These are phyloP conservation scores for Adenanthera pavonina DNA, from an alignment of 306 rosid genomes.

Conservation along the genomic window DNA sequence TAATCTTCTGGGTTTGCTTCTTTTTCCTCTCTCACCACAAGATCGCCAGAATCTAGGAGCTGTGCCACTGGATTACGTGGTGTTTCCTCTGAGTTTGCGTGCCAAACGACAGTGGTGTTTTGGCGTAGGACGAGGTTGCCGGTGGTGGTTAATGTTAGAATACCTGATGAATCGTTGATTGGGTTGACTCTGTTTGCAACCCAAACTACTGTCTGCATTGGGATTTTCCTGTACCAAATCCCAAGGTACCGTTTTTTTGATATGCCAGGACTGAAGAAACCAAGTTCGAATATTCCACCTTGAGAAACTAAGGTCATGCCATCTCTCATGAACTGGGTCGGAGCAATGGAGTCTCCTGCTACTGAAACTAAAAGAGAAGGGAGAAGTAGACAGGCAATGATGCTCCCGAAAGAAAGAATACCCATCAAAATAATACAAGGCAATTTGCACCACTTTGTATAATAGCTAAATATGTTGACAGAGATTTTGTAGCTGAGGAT, in stretches of 20 bases:
- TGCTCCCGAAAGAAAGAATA: not conserved
- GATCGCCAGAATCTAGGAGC: conserved; percentile 44
- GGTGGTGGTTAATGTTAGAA: not conserved
- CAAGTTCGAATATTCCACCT: conserved; percentile 46
- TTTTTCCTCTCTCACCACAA: conserved; percentile 33
- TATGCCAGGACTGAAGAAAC: conserved; percentile 58
- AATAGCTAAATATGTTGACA: not conserved
- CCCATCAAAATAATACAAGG: not conserved
- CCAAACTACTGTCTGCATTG: conserved; percentile 49
- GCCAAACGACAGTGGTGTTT: conserved; percentile 31
- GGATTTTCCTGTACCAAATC: conserved; percentile 53
- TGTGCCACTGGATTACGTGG: conserved; percentile 28
- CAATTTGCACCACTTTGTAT: not conserved
- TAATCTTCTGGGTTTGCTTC: not conserved
- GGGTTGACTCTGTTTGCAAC: conserved; percentile 60
- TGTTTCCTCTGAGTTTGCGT: not conserved
- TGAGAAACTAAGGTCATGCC: conserved; percentile 42
- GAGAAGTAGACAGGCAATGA: not conserved
- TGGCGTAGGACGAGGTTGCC: conserved; percentile 48
- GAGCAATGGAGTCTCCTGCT: conserved; percentile 38
- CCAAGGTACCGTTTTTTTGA: conserved; percentile 53
- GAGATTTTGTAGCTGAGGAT: not conserved
- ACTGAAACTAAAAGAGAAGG: not conserved
- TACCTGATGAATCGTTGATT: conserved; percentile 37
- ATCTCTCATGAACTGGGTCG: conserved; percentile 38